These are phyloP conservation scores for Exserohilum rostratum DNA, from an alignment of 2,329 filamentous ascomycete species.

Conservation along the genomic window DNA sequence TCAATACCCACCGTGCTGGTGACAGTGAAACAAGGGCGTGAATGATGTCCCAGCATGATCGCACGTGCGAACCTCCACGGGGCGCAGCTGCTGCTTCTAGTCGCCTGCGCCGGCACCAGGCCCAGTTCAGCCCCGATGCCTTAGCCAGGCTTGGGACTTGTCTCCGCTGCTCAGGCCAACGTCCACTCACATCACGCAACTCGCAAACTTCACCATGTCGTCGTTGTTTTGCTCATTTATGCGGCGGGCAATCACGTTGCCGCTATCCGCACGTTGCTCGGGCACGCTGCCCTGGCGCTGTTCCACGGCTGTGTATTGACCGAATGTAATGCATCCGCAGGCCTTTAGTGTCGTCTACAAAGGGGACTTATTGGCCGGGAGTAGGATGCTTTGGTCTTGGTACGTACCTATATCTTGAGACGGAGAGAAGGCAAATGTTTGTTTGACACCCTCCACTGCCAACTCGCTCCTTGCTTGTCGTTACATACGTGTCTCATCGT, in stretches of 20 bases:
- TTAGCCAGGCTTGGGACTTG: constrained; percentile 7
- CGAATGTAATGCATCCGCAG: no score
- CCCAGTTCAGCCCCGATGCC: constrained; percentile 6
- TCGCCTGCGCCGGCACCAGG: constrained; percentile 24
- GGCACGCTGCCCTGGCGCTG: background rate
- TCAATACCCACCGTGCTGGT: constrained; percentile 2
- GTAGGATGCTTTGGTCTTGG: no score
- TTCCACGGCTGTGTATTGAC: constrained; percentile 7
- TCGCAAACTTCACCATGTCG: constrained; percentile 20
- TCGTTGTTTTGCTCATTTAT: constrained; percentile 25
- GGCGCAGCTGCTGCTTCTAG: constrained; percentile 24
- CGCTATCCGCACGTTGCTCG: constrained; percentile 24
- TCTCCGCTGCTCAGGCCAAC: constrained; percentile 24
- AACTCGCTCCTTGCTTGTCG: background rate
- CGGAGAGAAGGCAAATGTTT: no score
- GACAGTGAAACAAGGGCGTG: constrained; percentile 1
- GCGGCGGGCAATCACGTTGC: constrained; percentile 34
- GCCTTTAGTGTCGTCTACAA: no score
- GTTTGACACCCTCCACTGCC: no score
- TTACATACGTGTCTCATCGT: constrained; percentile 9
- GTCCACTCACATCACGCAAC: constrained; percentile 34
- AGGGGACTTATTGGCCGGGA: background rate
- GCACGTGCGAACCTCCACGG: constrained; percentile 26
- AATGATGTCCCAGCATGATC: constrained; percentile 16
- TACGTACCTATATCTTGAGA: no score